phyloP scores from a whole-genome alignment of 2,329 filamentous ascomycete genomes.

The Fusarium sp. region DNA sequence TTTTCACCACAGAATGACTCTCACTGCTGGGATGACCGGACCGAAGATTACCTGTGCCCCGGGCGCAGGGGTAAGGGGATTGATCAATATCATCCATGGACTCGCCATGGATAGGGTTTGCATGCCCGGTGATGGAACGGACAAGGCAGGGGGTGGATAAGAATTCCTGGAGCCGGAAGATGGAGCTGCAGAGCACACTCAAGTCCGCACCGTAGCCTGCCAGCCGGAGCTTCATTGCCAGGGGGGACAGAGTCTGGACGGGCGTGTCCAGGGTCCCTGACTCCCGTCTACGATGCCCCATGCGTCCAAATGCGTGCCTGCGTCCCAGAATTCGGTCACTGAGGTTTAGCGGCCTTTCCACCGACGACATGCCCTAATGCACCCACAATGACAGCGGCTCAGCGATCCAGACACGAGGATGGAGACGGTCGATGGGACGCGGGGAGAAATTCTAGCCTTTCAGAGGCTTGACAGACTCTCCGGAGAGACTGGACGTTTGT shows the following conservation, averaged over 20 bases:
- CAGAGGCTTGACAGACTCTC: constrained; percentile 28
- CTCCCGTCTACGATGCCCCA: constrained; percentile 39
- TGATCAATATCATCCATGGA: constrained; percentile 38
- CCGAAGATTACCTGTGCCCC: constrained; percentile 49
- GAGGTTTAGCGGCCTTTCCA: constrained; percentile 52
- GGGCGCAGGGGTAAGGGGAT: constrained; percentile 36
- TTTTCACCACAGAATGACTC: constrained; percentile 41
- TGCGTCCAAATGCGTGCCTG: constrained; percentile 48
- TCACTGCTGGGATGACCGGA: constrained; percentile 42
- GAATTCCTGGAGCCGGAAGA: constrained; percentile 50
- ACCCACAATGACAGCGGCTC: constrained; percentile 51
- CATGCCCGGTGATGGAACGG: constrained; percentile 34
- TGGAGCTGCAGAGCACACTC: constrained; percentile 34
- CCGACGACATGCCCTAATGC: constrained; percentile 51
- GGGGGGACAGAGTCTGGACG: constrained; percentile 30
- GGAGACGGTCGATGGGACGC: constrained; percentile 38
- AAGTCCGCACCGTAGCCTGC: constrained; percentile 9
- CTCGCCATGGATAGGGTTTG: constrained; percentile 45
- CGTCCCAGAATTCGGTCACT: constrained; percentile 52
- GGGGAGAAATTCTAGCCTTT: constrained; percentile 45
- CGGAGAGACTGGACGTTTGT: constrained; percentile 17
- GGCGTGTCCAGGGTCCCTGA: constrained; percentile 43
- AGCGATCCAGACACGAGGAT: constrained; percentile 49
- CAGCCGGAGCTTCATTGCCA: constrained; percentile 30
- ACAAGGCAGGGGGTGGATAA: constrained; percentile 41